phyloP scores from a whole-genome alignment of 169 alveolate genomes.

The Plasmodium sp. region DNA sequence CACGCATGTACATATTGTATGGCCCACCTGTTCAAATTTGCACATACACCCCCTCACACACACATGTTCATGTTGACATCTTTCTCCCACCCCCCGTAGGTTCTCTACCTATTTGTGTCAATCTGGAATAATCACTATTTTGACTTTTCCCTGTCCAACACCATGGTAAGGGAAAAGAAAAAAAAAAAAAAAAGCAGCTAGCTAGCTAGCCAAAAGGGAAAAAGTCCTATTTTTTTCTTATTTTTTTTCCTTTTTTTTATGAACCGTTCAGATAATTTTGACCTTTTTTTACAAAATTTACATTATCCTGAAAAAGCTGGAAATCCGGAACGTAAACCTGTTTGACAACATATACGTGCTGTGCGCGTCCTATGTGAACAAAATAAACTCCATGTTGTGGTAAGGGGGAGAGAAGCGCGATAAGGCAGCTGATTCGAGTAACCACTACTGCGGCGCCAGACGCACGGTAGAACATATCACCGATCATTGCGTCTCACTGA shows the following conservation, averaged over 20 bases:
- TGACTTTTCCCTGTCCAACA: conserved; percentile 59
- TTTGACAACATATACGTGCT: conserved; percentile 64
- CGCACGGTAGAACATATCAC: background rate
- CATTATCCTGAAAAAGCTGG: conserved; percentile 46
- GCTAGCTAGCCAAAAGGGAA: conserved; percentile 13
- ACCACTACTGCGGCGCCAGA: background rate
- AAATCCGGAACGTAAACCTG: conserved; percentile 62
- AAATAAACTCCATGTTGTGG: conserved; percentile 70
- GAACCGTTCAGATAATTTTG: conserved; percentile 60
- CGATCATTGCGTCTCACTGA: background rate
- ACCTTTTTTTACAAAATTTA: conserved; percentile 62
- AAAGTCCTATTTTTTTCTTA: background rate
- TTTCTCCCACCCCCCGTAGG: conserved; percentile 8
- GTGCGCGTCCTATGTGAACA: conserved; percentile 69
- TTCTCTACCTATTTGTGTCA: conserved; percentile 25
- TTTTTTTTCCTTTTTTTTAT: background rate
- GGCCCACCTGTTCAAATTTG: background rate
- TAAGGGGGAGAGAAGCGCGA: background rate
- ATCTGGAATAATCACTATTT: conserved; percentile 67
- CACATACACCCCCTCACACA: background rate
- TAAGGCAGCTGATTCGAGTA: background rate
- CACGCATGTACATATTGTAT: background rate
- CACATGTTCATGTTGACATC: background rate
- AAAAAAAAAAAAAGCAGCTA: background rate
- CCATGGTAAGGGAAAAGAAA: conserved; percentile 42